Conservation (phyloP, 1,139 yeast genomes). For the Hemisphaericaspora xylanilytica region DNA sequence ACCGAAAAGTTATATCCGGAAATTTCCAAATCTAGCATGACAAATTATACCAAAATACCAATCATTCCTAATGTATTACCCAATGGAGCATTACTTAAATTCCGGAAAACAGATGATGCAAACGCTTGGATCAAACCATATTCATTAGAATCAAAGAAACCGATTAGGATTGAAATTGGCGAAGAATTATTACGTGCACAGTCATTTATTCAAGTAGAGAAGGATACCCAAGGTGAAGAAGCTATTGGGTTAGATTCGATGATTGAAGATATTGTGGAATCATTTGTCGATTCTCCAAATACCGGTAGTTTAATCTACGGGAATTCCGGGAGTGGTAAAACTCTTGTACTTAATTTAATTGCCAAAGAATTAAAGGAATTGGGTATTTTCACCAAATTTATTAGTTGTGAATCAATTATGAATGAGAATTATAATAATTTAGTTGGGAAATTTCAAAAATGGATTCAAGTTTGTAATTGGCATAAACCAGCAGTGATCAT, state of each 20-base stretch:
- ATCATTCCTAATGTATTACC: conserved; percentile 48
- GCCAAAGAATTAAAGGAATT: conserved; percentile 30
- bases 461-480: conserved; percentile 70
- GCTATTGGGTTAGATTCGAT: conserved; percentile 60
- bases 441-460: conserved; percentile 22
- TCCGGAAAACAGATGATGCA: conserved; percentile 45
- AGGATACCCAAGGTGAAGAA: conserved; percentile 15
- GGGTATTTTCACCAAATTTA: conserved; percentile 44
- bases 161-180: conserved; percentile 48
- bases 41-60: conserved; percentile 53
- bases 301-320: conserved; percentile 67
- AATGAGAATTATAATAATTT: conserved; percentile 48
- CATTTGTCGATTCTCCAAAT: conserved; percentile 46
- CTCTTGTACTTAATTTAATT: conserved; percentile 50
- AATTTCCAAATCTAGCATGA: conserved; percentile 30
- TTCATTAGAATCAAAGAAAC: conserved; percentile 21
- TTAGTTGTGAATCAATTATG: conserved; percentile 54
- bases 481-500: conserved; percentile 72
- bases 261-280: conserved; percentile 40
- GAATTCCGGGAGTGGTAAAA: conserved; percentile 77
- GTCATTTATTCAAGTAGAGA: conserved; percentile 36
- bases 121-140: conserved; percentile 46
- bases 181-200: conserved; percentile 51
- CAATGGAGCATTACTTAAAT: conserved; percentile 59
- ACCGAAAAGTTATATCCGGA: conserved; percentile 14